Conservation (phyloP, 169 alveolate genomes). For the Cryptosporidium xiaoi region DNA sequence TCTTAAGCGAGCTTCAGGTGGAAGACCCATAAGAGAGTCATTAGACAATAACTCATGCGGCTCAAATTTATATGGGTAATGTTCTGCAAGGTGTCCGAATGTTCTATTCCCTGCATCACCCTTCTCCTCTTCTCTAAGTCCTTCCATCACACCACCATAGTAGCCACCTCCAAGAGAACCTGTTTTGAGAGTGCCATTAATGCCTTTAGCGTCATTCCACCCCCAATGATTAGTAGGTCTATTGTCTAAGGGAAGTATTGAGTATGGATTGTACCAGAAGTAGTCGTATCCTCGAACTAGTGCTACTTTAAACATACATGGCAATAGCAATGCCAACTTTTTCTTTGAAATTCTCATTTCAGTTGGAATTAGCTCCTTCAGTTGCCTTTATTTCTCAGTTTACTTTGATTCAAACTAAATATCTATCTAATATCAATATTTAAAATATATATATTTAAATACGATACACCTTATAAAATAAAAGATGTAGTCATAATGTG, state of each 20-base stretch:
- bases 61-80: slow-evolving; percentile 23
- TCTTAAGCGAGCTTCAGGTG: slow-evolving; percentile 40
- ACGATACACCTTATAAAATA: too few species aligned
- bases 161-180: slow-evolving; percentile 63
- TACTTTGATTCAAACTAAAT: too few species aligned
- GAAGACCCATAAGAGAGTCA: slow-evolving; percentile 10
- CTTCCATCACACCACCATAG: slow-evolving; percentile 31
- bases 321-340: slow-evolving; percentile 56
- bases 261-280: neutral
- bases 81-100: slow-evolving; percentile 13
- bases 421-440: too few species aligned
- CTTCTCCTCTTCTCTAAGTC: slow-evolving; percentile 18
- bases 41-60: neutral
- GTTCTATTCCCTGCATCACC: slow-evolving; percentile 43
- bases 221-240: slow-evolving; percentile 44
- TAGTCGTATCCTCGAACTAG: slow-evolving; percentile 5
- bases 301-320: slow-evolving; percentile 44
- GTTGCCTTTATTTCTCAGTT: too few species aligned
- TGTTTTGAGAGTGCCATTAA: neutral
- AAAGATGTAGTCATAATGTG: too few species aligned
- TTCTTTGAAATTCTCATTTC: slow-evolving; percentile 28
- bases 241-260: neutral
- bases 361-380: too few species aligned
- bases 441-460: too few species aligned
- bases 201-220: neutral